Evolutionary conservation across 1,284 basidiomycete species (phyloP).

Genomic region (Fomitopsis betulina): DNA sequence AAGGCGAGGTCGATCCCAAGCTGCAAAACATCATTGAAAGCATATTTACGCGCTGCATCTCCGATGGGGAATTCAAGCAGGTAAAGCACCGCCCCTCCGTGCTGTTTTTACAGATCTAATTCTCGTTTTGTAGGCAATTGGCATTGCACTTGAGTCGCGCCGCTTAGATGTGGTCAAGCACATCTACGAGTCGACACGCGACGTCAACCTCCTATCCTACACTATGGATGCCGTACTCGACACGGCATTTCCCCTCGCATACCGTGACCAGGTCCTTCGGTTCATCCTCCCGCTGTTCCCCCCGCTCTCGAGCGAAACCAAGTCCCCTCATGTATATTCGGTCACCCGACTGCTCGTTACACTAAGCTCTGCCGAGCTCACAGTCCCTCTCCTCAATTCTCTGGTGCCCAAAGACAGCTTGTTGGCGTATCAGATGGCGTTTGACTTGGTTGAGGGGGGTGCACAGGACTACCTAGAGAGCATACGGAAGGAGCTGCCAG

Average conservation of each 20-base stretch:
- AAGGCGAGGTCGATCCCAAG: conserved; percentile 68
- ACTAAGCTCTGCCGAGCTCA: conserved; percentile 72
- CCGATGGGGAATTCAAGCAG: conserved; percentile 86
- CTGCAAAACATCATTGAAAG: conserved; percentile 82
- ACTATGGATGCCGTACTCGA: conserved; percentile 88
- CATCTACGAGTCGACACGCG: conserved; percentile 69
- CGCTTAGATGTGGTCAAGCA: conserved; percentile 81
- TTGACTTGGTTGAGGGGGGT: conserved; percentile 90
- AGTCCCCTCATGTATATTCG: conserved; percentile 68
- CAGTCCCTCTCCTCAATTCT: conserved; percentile 65
- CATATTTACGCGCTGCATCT: conserved; percentile 80
- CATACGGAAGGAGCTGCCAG: conserved; percentile 59
- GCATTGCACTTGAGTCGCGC: conserved; percentile 87
- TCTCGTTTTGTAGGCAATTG: conserved; percentile 64
- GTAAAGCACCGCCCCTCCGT: conserved; percentile 37
- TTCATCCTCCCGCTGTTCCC: conserved; percentile 85
- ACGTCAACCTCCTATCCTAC: conserved; percentile 80
- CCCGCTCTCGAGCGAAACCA: conserved; percentile 59
- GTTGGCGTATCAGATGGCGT: conserved; percentile 89
- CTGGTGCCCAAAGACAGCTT: conserved; percentile 70
- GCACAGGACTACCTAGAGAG: conserved; percentile 87
- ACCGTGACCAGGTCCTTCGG: conserved; percentile 80
- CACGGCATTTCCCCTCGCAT: conserved; percentile 75
- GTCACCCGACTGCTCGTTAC: conserved; percentile 88
- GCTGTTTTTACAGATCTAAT: conserved; percentile 3